Base-by-base conservation (phyloP, 495 filamentous ascomycete species). In the Rhizodiscina lignyota region DNA sequence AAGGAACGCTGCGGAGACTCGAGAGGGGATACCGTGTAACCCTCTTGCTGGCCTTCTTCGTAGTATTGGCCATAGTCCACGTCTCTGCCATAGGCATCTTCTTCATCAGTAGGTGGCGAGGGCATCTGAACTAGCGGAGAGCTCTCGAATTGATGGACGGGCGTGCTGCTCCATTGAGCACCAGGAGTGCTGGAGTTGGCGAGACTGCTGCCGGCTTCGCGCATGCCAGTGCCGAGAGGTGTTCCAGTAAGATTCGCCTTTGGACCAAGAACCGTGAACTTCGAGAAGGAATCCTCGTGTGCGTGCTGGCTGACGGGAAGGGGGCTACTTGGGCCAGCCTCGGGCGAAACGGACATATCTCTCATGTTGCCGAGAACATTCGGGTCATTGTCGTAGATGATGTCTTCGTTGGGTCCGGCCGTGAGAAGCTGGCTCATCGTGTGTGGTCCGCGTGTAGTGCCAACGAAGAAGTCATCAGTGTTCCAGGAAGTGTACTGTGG, bases 161-260 rank as follows among this genome's bases (percentile, higher is more conserved):
- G 24, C 24, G 24, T 27, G 24, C 13, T 27, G 24, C 24, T 27
- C 24, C 24, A 27, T 13, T 8, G 24, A n/a, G 33, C 44, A 19
- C 47, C 47, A 12, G 47, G 55, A 27, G 52, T 57, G 39, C 51
- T 57, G 6, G 36, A 43, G 36, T 53, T 47, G 13, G 55, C 56
- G 1, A 52, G 32, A 42, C 51, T 58, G 23, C 56, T 58, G 4
- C 55, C 55, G n/a, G 43, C 47, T 35, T 60, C 48, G 6, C 45
- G 38, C 31, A 50, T 47, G 6, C 48, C 49, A 30, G 42, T 55
- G 21, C 51, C 51, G 8, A 41, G 40, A 16, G 52, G 49, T 2
- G 53, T 53, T 2, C 50, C 53, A 23, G 52, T 58, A 6, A 56
- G 18, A 32, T 57, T 55, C 2, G 36, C 44, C 22, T 46, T 60